Base-by-base conservation (phyloP, 202 grass and related monocot genomes). In the Bolboschoenoplectus hybrid region DNA sequence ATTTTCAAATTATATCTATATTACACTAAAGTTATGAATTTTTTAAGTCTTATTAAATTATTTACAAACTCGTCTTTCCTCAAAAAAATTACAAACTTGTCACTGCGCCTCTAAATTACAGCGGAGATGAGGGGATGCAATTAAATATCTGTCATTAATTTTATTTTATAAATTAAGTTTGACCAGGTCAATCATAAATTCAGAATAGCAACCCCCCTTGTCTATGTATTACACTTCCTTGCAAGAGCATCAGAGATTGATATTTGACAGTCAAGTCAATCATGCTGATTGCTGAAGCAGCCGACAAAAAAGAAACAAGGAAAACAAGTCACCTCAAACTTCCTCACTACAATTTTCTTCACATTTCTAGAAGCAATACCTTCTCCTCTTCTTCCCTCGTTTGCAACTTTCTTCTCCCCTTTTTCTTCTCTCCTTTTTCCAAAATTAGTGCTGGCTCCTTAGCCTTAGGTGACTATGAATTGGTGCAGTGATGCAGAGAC, bases 291-390 rank as follows among this genome's bases (percentile, higher is more conserved):
- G 2, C 7, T 74, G 67, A 71, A 26, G 70, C 3, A 52, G 19
- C 7, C 20, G 3, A 35, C 72, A 75, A 53, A 75, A 26, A 26
- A 73, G 0, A 1, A 11, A 4, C 12, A 73, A 47, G 47, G n/a
- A 43, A 45, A 73, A 20, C 9, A 43, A 44, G 16, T 53, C 72
- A 16, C 9, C 55, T 38, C 49, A 53, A 76, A 38, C 73, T 36
- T 55, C 73, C n/a, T 51, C 46, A 36, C 0, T 32, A 53, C 11
- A 76, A 7, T 38, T 34, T 74, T 35, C 45, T 51, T 4, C 44
- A 36, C 32, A 16, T 47, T 73, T 73, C 69, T 80, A 80, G 76
- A 80, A 80, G 76, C 12, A 16, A 80, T 10, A 39, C 52, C 34
- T 45, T 49, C 34, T 40, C 34, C 9, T 55, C 40, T 11, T 69